A percentile compares a stretch with the other conserved stretches of the same genome.
phyloP scores from a whole-genome alignment of 2,329 filamentous ascomycete species.

The Aspergillus fumigatus region DNA sequence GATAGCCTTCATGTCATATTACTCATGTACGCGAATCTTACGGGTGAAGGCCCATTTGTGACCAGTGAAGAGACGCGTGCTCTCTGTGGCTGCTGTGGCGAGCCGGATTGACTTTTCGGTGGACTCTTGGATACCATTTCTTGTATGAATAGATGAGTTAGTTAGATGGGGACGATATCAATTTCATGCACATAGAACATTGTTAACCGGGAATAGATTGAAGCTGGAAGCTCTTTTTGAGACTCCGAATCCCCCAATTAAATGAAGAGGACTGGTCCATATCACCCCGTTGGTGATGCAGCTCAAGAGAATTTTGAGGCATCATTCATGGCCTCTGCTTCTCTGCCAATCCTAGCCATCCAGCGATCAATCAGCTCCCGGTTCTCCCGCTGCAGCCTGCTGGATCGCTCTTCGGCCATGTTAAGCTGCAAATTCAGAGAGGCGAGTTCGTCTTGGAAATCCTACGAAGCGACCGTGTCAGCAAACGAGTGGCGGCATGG shows the following conservation, averaged over 20 bases:
- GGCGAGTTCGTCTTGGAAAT: constrained; percentile 90
- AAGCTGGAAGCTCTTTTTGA: neutral
- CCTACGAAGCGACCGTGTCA: constrained; percentile 38
- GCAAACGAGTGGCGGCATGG: neutral
- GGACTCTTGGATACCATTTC: constrained; percentile 7
- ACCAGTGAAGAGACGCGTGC: neutral
- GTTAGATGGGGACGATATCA: neutral
- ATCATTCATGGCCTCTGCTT: constrained; percentile 82
- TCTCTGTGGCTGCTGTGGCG: neutral
- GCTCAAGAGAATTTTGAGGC: constrained; percentile 44
- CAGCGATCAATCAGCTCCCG: constrained; percentile 83
- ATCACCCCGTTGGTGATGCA: neutral
- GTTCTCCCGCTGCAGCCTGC: constrained; percentile 75
- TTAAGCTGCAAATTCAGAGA: constrained; percentile 83
- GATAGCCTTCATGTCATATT: neutral
- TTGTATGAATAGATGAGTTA: constrained; percentile 4
- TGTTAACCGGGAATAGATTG: neutral
- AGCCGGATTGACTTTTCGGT: neutral
- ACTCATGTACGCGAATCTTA: neutral
- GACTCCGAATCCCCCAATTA: neutral
- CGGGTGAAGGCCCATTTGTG: neutral
- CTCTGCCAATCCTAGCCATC: constrained; percentile 81
- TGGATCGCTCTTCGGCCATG: constrained; percentile 71
- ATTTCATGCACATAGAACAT: neutral
- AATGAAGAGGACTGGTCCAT: neutral